Conservation (phyloP, 1,284 basidiomycete genomes). For the Trichosporon coremiiforme region DNA sequence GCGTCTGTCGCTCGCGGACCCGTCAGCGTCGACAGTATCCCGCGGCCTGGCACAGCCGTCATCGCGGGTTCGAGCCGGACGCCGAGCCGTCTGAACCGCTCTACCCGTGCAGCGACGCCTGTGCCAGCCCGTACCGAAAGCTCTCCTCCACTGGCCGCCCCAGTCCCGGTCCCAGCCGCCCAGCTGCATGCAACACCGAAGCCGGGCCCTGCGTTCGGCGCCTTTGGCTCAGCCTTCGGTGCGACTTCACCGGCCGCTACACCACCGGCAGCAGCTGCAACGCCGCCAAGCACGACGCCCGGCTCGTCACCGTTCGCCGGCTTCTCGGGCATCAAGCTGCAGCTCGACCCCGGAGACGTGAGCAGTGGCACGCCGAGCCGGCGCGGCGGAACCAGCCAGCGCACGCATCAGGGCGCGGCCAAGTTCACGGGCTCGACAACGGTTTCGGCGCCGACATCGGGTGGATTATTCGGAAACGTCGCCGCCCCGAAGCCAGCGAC, state of each 20-base stretch:
- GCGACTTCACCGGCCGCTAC: conserved; percentile 7
- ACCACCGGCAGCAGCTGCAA: conserved; percentile 5
- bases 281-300: conserved; percentile 12
- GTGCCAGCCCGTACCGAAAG: not conserved
- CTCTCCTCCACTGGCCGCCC: not conserved
- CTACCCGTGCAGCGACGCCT: conserved; percentile 31
- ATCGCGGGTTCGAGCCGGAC: not conserved
- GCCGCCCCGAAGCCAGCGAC: conserved; percentile 21
- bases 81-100: conserved; percentile 1
- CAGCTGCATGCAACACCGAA: not conserved
- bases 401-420: conserved; percentile 31
- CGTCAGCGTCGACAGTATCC: conserved; percentile 28
- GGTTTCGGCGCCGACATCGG: not conserved
- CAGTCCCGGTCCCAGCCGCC: not conserved
- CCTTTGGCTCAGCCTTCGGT: not conserved
- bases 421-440: conserved; percentile 24
- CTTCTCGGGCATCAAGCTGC: conserved; percentile 39
- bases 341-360: conserved; percentile 35
- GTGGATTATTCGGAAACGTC: conserved; percentile 28
- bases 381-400: not conserved
- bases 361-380: conserved; percentile 21
- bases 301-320: conserved; percentile 18
- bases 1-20: conserved; percentile 30
- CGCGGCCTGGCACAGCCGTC: conserved; percentile 23
- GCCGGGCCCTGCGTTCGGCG: not conserved